Percentiles rank a stretch among this genome's conserved stretches.
phyloP scores from a whole-genome alignment of 805 yeast genomes.

The Pichia ethanolica region DNA sequence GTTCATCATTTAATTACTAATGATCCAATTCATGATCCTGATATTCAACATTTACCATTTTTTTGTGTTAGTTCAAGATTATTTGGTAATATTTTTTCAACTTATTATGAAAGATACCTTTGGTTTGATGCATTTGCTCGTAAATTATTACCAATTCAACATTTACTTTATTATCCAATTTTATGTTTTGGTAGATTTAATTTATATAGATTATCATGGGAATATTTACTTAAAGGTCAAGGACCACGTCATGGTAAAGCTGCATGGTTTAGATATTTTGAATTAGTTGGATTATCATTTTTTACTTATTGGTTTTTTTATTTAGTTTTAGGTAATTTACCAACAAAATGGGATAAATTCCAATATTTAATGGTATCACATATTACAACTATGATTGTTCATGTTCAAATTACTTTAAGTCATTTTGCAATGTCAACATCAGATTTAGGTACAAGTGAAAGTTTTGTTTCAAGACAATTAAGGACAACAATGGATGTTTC shows the following conservation, averaged over 20 bases:
- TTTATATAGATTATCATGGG: constrained; percentile 75
- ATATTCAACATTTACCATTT: constrained; percentile 87
- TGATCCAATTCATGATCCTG: constrained; percentile 92
- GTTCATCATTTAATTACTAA: constrained; percentile 91
- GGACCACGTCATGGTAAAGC: constrained; percentile 81
- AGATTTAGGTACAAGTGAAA: constrained; percentile 73
- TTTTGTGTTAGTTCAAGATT: constrained; percentile 76
- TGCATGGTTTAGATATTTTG: constrained; percentile 80
- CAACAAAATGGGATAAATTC: constrained; percentile 47
- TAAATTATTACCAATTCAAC: constrained; percentile 53
- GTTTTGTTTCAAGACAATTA: constrained; percentile 71
- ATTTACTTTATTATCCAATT: constrained; percentile 68
- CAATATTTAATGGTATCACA: constrained; percentile 66
- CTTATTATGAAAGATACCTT: constrained; percentile 64
- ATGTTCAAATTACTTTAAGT: constrained; percentile 82
- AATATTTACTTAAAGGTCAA: constrained; percentile 59
- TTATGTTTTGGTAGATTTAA: constrained; percentile 81
- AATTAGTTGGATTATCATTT: constrained; percentile 57
- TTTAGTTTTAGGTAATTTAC: constrained; percentile 45
- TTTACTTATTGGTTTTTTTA: constrained; percentile 83
- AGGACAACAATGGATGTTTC: constrained; percentile 94
- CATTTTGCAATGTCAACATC: constrained; percentile 94
- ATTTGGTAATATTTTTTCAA: constrained; percentile 64
- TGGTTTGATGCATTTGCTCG: constrained; percentile 64
- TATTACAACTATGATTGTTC: constrained; percentile 82